phyloP scores from a whole-genome alignment of 352 stramenopile species.

The Pythium rhizo-oryzae region DNA sequence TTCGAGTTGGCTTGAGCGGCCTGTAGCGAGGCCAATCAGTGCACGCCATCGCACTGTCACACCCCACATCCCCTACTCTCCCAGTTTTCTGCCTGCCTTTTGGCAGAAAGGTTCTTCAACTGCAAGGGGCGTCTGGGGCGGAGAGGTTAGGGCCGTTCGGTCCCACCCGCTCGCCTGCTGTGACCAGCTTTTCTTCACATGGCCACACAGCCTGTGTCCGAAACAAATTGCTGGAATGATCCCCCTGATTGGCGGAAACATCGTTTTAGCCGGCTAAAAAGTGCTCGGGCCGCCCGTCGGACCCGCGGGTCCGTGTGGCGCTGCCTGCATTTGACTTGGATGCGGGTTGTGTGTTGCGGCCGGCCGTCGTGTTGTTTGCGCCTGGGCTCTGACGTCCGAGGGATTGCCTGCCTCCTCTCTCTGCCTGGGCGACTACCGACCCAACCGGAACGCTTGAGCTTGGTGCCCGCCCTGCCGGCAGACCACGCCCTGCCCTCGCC shows the following conservation, averaged over 20 bases:
- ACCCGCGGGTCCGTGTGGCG: background rate
- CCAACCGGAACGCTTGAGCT: slow-evolving; percentile 8
- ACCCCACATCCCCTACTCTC: slow-evolving; percentile 7
- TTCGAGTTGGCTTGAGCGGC: background rate
- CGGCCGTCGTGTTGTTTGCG: slow-evolving; percentile 25
- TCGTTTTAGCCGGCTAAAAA: background rate
- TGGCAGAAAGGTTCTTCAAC: slow-evolving; percentile 23
- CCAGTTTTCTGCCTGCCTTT: slow-evolving; percentile 2
- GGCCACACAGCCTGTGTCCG: slow-evolving; percentile 6
- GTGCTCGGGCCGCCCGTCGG: background rate
- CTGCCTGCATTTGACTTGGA: slow-evolving; percentile 3
- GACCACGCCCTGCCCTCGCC: background rate
- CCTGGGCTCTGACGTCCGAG: slow-evolving; percentile 12
- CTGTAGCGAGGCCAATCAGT: background rate
- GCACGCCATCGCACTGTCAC: slow-evolving; percentile 9
- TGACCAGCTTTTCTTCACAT: slow-evolving; percentile 9
- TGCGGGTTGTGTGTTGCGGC: slow-evolving; percentile 22
- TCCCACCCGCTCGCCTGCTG: background rate
- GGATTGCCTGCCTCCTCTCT: slow-evolving; percentile 11
- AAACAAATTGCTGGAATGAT: slow-evolving; percentile 19
- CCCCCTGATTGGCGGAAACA: background rate
- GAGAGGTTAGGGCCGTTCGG: slow-evolving; percentile 20
- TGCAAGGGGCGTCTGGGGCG: slow-evolving; percentile 18
- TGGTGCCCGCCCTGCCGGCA: background rate
- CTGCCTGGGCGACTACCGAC: slow-evolving; percentile 13